These are phyloP conservation scores for Penicillium rolfsii DNA, from an alignment of 2,329 filamentous ascomycete genomes.

Conservation along the genomic window DNA sequence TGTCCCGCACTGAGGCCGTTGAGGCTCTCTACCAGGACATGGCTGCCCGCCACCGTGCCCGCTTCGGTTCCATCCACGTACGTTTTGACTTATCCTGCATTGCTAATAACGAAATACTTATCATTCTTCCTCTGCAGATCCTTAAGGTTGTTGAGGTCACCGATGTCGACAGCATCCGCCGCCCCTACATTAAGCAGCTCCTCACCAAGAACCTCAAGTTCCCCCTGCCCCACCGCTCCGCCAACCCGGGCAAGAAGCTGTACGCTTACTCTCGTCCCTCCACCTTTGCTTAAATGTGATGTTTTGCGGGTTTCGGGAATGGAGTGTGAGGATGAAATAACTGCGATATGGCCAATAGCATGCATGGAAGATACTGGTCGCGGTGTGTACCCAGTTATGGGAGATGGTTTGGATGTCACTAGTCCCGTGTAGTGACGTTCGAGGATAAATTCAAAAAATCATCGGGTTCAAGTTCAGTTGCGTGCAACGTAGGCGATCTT, in stretches of 20 bases:
- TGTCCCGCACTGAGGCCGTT: slow-evolving; percentile 93
- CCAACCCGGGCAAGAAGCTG: slow-evolving; percentile 86
- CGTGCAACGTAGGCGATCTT: slow-evolving; percentile 1
- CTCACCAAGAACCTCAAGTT: slow-evolving; percentile 93
- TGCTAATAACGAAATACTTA: neutral
- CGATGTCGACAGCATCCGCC: slow-evolving; percentile 92
- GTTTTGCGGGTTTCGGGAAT: slow-evolving; percentile 38
- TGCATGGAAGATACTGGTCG: slow-evolving; percentile 45
- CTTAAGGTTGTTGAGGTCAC: slow-evolving; percentile 97
- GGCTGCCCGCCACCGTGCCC: slow-evolving; percentile 96
- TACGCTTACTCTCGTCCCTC: slow-evolving; percentile 91
- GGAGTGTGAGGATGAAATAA: slow-evolving; percentile 48
- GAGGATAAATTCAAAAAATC: slow-evolving; percentile 46
- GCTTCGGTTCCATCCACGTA: slow-evolving; percentile 99
- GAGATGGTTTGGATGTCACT: slow-evolving; percentile 46
- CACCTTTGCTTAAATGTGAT: slow-evolving; percentile 86
- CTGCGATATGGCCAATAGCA: slow-evolving; percentile 48
- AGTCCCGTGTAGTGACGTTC: slow-evolving; percentile 47
- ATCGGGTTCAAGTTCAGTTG: slow-evolving; percentile 39
- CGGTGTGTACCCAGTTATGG: slow-evolving; percentile 42
- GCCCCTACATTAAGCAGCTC: slow-evolving; percentile 99
- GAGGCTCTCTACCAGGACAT: slow-evolving; percentile 99
- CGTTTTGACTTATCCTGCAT: slow-evolving; percentile 44
- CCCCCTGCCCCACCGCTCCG: slow-evolving; percentile 95
- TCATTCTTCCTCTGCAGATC: slow-evolving; percentile 63